phyloP scores from a whole-genome alignment of 2,329 filamentous ascomycete species.

The Anisogramma anomala region DNA sequence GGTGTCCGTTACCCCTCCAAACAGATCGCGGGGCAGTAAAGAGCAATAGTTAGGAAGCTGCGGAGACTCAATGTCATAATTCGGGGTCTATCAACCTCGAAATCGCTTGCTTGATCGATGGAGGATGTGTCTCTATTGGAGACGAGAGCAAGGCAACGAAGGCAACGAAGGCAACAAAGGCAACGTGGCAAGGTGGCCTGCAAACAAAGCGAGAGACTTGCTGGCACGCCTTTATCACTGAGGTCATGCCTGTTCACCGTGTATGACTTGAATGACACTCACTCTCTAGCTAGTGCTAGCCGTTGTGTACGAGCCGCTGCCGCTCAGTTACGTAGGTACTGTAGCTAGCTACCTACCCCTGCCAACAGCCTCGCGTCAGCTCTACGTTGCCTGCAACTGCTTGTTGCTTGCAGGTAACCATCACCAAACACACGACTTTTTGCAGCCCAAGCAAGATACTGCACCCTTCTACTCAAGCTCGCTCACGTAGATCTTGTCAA shows the following conservation, averaged over 20 bases:
- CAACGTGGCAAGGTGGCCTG: neutral
- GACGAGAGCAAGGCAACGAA: too few relatives aligned
- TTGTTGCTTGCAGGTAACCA: neutral
- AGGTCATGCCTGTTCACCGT: too few relatives aligned
- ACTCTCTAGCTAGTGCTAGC: too few relatives aligned
- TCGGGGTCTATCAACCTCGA: too few relatives aligned
- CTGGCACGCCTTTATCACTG: too few relatives aligned
- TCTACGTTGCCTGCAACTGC: neutral
- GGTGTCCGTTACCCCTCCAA: neutral
- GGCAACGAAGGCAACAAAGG: too few relatives aligned
- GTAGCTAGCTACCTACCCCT: neutral
- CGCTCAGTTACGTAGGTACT: too few relatives aligned
- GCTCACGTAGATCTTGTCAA: neutral
- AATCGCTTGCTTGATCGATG: too few relatives aligned
- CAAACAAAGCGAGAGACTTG: too few relatives aligned
- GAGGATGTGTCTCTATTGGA: neutral
- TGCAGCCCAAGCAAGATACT: neutral
- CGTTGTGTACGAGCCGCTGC: too few relatives aligned
- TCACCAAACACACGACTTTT: neutral
- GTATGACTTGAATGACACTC: too few relatives aligned
- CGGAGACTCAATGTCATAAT: too few relatives aligned
- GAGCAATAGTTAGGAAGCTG: neutral
- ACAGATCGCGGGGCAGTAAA: neutral
- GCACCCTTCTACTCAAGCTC: neutral
- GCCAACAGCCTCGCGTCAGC: conserved; percentile 1